Percentiles rank a stretch among this genome's conserved stretches.
phyloP scores from a whole-genome alignment of 1,284 basidiomycete genomes.

The Neonothopanus nambi region DNA sequence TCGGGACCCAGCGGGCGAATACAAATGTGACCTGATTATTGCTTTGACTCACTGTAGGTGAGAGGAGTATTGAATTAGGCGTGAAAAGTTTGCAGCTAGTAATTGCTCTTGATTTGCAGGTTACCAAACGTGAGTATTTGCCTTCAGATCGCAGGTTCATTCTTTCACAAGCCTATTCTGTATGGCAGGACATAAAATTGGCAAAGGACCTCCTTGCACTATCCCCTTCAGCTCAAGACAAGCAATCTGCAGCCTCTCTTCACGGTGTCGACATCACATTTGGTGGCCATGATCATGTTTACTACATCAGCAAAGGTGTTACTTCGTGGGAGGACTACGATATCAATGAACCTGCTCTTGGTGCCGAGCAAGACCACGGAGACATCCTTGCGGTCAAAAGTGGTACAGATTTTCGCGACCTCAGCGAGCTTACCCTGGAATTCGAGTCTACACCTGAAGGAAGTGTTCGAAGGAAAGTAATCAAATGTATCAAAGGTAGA shows the following conservation, averaged over 20 bases:
- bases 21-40: slow-evolving; percentile 77
- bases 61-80: too few relatives aligned
- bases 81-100: not conserved
- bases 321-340: slow-evolving; percentile 74
- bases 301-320: slow-evolving; percentile 80
- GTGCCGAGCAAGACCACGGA: slow-evolving; percentile 75
- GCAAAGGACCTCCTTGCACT: slow-evolving; percentile 57
- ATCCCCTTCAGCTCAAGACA: slow-evolving; percentile 55
- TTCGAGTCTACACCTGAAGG: slow-evolving; percentile 62
- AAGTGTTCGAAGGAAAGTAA: slow-evolving; percentile 67
- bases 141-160: slow-evolving; percentile 20
- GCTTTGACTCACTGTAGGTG: slow-evolving; percentile 80
- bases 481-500: slow-evolving; percentile 63
- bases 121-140: slow-evolving; percentile 15
- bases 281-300: slow-evolving; percentile 90
- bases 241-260: slow-evolving; percentile 41
- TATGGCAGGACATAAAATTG: slow-evolving; percentile 69
- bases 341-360: slow-evolving; percentile 54
- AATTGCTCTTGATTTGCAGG: not conserved
- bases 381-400: slow-evolving; percentile 81
- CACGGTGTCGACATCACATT: slow-evolving; percentile 88
- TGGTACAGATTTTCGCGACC: slow-evolving; percentile 88
- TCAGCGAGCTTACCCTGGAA: slow-evolving; percentile 73
- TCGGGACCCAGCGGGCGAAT: slow-evolving; percentile 68
- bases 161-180: slow-evolving; percentile 32